A percentile compares a stretch with the other conserved stretches of the same genome.
Conservation (phyloP, 148 eudicot genomes). For the Rhododendron mucronatum region DNA sequence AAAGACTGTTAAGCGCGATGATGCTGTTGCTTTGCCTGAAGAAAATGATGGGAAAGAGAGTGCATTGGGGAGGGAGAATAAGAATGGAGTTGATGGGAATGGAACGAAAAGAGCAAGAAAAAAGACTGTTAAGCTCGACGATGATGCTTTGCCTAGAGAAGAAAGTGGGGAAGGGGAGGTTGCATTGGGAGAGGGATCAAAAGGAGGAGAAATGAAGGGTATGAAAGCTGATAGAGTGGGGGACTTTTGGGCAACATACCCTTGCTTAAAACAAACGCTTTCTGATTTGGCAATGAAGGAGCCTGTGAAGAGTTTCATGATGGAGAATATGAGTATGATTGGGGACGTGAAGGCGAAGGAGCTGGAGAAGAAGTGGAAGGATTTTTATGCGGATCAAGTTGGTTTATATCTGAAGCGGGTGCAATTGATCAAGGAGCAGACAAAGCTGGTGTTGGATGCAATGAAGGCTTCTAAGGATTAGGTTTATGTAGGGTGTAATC, state of each 20-base stretch:
- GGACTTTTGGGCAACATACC: conserved; percentile 15
- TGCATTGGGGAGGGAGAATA: not conserved
- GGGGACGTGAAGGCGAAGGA: conserved; percentile 29
- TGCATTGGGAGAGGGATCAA: not conserved
- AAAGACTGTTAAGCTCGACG: conserved; percentile 2
- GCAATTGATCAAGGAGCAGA: conserved; percentile 19
- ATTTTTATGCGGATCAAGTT: conserved; percentile 16
- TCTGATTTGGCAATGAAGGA: not conserved
- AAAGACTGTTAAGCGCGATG: too few species aligned
- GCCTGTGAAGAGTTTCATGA: conserved; percentile 1
- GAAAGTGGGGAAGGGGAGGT: not conserved
- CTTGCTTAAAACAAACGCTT: conserved; percentile 6
- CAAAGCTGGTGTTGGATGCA: conserved; percentile 13
- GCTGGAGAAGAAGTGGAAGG: conserved; percentile 41
- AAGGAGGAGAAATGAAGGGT: not conserved
- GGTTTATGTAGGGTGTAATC: not conserved
- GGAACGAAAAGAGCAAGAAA: not conserved
- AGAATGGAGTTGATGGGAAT: not conserved
- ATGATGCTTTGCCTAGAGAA: not conserved
- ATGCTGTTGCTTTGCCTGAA: too few species aligned
- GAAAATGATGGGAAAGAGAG: not conserved
- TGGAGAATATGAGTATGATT: conserved; percentile 15
- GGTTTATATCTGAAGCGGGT: conserved; percentile 14
- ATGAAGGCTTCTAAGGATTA: conserved; percentile 14
- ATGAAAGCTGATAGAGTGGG: not conserved